Conservation (phyloP, 2,329 filamentous ascomycete genomes). For the Claviceps spartinae region DNA sequence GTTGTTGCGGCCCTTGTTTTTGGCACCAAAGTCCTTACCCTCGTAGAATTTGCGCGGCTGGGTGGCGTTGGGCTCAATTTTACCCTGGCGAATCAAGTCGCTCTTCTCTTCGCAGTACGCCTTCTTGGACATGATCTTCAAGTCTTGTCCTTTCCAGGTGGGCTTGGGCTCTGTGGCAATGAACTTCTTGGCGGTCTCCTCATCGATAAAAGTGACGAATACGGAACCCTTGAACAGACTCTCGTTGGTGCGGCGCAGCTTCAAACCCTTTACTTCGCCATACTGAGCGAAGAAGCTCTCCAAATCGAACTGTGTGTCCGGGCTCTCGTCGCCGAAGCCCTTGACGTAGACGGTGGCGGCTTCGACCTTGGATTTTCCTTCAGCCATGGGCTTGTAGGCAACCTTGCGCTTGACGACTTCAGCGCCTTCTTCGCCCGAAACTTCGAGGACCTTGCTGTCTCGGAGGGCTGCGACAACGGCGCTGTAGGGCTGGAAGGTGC, state of each 20-base stretch:
- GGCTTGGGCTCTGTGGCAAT: slow-evolving; percentile 67
- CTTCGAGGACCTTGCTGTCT: slow-evolving; percentile 57
- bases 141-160: slow-evolving; percentile 66
- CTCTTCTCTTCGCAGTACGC: slow-evolving; percentile 73
- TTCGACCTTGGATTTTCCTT: slow-evolving; percentile 52
- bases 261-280: slow-evolving; percentile 68
- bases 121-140: slow-evolving; percentile 77
- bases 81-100: slow-evolving; percentile 56
- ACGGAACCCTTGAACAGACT: slow-evolving; percentile 89
- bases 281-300: slow-evolving; percentile 81
- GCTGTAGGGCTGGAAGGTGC: slow-evolving; percentile 76
- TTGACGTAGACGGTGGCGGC: slow-evolving; percentile 78
- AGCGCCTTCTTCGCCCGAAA: slow-evolving; percentile 59
- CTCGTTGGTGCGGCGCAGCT: slow-evolving; percentile 63
- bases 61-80: slow-evolving; percentile 43
- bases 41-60: slow-evolving; percentile 34
- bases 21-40: slow-evolving; percentile 25
- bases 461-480: slow-evolving; percentile 74
- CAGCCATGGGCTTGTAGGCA: slow-evolving; percentile 45
- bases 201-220: slow-evolving; percentile 79
- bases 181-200: slow-evolving; percentile 70
- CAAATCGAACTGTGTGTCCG: slow-evolving; percentile 80
- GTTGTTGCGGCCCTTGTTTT: slow-evolving; percentile 19
- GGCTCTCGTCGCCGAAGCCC: slow-evolving; percentile 78
- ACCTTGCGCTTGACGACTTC: slow-evolving; percentile 67